Base-by-base conservation (phyloP, 768 basidiomycete species). In the Macrolepiota fuliginosa region DNA sequence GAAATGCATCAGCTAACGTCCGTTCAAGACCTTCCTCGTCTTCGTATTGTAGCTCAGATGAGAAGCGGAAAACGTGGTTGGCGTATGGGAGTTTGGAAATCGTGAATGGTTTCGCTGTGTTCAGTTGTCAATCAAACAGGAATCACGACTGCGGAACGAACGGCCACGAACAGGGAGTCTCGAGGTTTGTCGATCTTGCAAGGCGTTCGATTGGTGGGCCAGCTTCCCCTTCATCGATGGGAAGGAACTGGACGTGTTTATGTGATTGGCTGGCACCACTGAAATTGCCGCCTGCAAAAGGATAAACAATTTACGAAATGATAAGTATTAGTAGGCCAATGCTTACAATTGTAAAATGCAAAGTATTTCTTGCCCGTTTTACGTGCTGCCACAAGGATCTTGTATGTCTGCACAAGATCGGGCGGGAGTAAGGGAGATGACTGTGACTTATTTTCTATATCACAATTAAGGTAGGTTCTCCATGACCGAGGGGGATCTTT, bases 181-280 rank as follows among this genome's bases (percentile, higher is more conserved):
- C 88, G 51, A 94, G 71, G 15, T 75, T 79, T 10, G 82, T 76
- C 19, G 75, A 73, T 65, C 79, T 79, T 4, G 91, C 88, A 56
- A 94, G 78, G 58, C 73, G 76, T 72, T 96, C 94, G 25, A 95
- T 80, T 0, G 95, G 95, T 13, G 91, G 90, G 1, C 86, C 89
- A 37, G 82, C 81, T 35, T 79, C 72, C 42, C 75, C 76, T 10
- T 82, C 81, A 19, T 55, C 60, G 17, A 85, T 69, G 36, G 92
- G 88, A 36, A 96, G 73, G 64, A 96, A 88, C 71, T 96, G 94
- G n/a, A 96, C 65, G 70, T 97, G 95, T 68, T 96, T 94, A 75
- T 96, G 94, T 1, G 83, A 79, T 74, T 97, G 95, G 70, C 92
- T 94, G 11, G 95, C 94, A 27, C 94, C 94, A 61, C 91, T 92